These are phyloP conservation scores for Gliomastix tumulicola DNA, from an alignment of 2,329 filamentous ascomycete genomes.

Conservation along the genomic window DNA sequence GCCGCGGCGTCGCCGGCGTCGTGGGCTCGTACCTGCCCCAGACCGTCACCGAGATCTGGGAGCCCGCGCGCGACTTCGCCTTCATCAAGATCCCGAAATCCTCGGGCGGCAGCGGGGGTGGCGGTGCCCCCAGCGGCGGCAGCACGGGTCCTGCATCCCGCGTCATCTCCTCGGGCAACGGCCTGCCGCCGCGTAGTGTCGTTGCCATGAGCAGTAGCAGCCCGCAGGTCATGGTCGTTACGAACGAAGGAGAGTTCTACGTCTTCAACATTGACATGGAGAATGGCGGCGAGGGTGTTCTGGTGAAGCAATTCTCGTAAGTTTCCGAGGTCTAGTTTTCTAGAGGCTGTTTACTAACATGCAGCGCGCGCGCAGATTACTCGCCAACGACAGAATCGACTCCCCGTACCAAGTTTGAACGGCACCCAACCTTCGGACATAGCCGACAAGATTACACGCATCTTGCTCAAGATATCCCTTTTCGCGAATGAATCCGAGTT, in stretches of 20 bases:
- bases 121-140: too few species aligned
- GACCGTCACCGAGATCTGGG: conserved; percentile 97
- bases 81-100: conserved; percentile 86
- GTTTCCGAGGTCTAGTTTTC: too few species aligned
- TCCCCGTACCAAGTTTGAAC: too few species aligned
- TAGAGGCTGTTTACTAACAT: too few species aligned
- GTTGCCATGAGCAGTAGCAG: conserved; percentile 94
- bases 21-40: conserved; percentile 89
- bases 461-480: too few species aligned
- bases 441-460: too few species aligned
- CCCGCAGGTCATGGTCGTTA: conserved; percentile 96
- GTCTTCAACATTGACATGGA: conserved; percentile 95
- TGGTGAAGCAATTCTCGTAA: conserved; percentile 91
- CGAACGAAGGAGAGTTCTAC: conserved; percentile 90
- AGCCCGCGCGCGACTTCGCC: conserved; percentile 88
- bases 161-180: neutral
- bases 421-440: too few species aligned
- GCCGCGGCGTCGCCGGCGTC: conserved; percentile 79
- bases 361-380: too few species aligned
- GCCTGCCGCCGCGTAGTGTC: conserved; percentile 67
- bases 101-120: conserved; percentile 10
- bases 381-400: too few species aligned
- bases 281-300: conserved; percentile 82
- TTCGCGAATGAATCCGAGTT: too few species aligned
- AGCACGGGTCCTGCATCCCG: too few species aligned